Evolutionary conservation across 2,329 filamentous ascomycete species (phyloP).

Genomic region (Gyromitra esculenta): DNA sequence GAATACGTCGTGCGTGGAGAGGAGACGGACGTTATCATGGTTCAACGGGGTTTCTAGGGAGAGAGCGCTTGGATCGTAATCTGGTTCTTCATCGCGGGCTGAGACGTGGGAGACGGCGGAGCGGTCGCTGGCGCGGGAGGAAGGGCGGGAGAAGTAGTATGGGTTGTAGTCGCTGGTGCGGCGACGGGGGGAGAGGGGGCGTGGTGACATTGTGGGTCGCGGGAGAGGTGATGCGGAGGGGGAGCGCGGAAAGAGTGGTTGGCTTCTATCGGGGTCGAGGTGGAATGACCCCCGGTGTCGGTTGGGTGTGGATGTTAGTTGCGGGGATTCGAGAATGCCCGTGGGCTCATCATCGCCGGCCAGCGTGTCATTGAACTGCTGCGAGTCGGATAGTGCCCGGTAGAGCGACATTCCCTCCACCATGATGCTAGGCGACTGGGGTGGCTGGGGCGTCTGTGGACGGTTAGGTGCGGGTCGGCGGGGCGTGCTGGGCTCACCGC

Average conservation of each 20-base stretch:
- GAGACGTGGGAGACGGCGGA: background rate
- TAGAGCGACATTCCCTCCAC: background rate
- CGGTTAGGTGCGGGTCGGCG: background rate
- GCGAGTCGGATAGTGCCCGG: background rate
- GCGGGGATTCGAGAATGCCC: background rate
- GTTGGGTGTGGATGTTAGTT: background rate
- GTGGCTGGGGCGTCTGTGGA: background rate
- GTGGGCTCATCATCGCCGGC: slow-evolving; percentile 3
- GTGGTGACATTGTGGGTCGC: background rate
- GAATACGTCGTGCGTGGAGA: background rate
- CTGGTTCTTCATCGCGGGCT: background rate
- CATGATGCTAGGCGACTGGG: background rate
- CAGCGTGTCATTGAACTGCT: background rate
- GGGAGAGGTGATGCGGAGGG: background rate
- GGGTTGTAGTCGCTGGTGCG: background rate
- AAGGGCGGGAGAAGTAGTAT: background rate
- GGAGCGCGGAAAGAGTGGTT: slow-evolving; percentile 3
- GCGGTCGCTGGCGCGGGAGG: background rate
- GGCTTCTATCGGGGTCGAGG: background rate
- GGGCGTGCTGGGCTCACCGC: no score
- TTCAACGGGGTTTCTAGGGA: slow-evolving; percentile 13
- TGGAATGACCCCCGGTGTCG: background rate
- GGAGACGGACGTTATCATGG: background rate
- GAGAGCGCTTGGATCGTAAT: background rate
- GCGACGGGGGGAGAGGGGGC: background rate